Base-by-base conservation (phyloP, 2,329 filamentous ascomycete genomes). In the Aspergillus amoenus region DNA sequence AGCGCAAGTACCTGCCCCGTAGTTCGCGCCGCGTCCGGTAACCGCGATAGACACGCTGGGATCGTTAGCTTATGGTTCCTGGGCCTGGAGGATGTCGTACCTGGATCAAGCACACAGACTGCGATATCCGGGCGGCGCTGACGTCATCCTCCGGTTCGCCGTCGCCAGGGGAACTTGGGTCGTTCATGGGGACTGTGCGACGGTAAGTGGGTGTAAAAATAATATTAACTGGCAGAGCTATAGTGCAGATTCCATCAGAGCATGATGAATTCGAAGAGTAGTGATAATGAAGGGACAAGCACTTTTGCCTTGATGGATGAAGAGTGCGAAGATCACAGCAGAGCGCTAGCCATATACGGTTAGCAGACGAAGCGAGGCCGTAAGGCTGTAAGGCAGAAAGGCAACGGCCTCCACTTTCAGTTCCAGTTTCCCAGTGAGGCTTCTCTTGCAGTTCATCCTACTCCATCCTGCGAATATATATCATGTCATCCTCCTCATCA, bases 1-100 rank as follows among this genome's bases (percentile, higher is more conserved):
- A 47, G 11, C 47, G 44, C 18, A 59, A 40, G 9, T 34, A 43
- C 1, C 54, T 27, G 3, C 57, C 57, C 5, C 44, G 48, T 2
- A 59, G 15, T 21, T 56, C 57, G 9, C 57, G 41, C 2, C 57
- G 42, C 1, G 57, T 52, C 12, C 57, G 52, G 18, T 59, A 52
- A 3, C 57, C 57, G 2, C 57, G 43, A 21, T 59, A 59, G 2
- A 47, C 43, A 13, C 57, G 39, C 57, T 59, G 18, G n/a, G 4
- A 5, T 4, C 2, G 6, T 52, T 17, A 52, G n/a, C 12, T 2
- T 15, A 3, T 6, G 2, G 13, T 11, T 44, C 21, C 9, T 21
- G 39, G 24, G 15, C 6, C 4, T 22, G 15, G 40, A 13, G 41
- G 27, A 18, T 11, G 27, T 18, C 12, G 51, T 53, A 53, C 51